Evolutionary conservation across 2,329 filamentous ascomycete genomes (phyloP).

Genomic region (Diplodia seriata): DNA sequence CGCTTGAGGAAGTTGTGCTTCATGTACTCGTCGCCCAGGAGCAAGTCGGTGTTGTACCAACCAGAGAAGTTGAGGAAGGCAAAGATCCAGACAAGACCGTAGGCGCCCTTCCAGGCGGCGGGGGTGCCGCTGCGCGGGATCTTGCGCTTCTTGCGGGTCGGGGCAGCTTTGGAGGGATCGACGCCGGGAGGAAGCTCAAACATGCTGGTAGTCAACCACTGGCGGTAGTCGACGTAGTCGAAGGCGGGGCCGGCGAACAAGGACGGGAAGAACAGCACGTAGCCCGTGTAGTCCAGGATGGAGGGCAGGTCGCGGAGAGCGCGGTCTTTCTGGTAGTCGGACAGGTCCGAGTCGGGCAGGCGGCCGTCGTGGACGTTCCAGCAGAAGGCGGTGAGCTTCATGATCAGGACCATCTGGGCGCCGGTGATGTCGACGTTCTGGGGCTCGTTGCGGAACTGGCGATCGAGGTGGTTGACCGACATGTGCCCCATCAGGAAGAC

Average conservation of each 20-base stretch:
- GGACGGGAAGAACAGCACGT: constrained; percentile 93
- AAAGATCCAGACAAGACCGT: constrained; percentile 80
- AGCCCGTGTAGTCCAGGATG: constrained; percentile 83
- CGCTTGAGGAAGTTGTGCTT: constrained; percentile 73
- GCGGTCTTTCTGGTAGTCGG: constrained; percentile 83
- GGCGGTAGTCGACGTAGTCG: constrained; percentile 89
- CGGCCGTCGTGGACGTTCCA: constrained; percentile 97
- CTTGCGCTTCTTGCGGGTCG: constrained; percentile 85
- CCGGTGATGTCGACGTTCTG: constrained; percentile 84
- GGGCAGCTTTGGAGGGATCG: constrained; percentile 85
- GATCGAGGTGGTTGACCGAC: constrained; percentile 85
- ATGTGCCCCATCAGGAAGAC: constrained; percentile 94
- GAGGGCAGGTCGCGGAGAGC: constrained; percentile 76
- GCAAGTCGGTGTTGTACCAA: constrained; percentile 68
- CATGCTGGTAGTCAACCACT: constrained; percentile 93
- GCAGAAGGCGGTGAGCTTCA: constrained; percentile 96
- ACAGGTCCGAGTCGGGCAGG: constrained; percentile 78
- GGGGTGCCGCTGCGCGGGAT: constrained; percentile 91
- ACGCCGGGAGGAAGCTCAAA: constrained; percentile 82
- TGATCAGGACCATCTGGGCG: constrained; percentile 96
- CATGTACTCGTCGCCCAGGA: constrained; percentile 72
- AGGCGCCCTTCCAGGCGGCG: constrained; percentile 75
- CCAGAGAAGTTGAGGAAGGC: constrained; percentile 75
- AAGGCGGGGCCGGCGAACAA: constrained; percentile 91
- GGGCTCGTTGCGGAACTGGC: constrained; percentile 73